Evolutionary conservation across 2,329 filamentous ascomycete genomes (phyloP), one percentile per base, ranked within the genome.

Genomic region (Microdochium nivale): DNA sequence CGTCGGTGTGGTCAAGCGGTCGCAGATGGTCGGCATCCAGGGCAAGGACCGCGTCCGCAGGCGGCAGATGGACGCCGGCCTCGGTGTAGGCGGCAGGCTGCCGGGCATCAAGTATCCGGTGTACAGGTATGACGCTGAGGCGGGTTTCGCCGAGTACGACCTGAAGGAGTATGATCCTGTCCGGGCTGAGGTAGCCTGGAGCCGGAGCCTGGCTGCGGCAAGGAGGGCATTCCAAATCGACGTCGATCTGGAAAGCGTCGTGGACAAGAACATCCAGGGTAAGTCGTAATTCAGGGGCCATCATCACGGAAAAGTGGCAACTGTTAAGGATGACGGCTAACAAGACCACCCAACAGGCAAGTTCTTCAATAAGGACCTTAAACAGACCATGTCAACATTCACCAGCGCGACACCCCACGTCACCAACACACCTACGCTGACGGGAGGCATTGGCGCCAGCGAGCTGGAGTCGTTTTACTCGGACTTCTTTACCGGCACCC

Each of bases 141-240:
- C 80, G 0, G 87, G 87, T 0, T 90, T 91, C 55, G 87, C 87
- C 0, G 86, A 90, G 65, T 75, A 77, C 21, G 81, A 88, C 52
- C 64, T 87, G 30, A 82, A 87, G 2, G 80, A 86, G 56, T 90
- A 82, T 58, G 78, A 89, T 56, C 71, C 76, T 10, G 71, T 87
- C 2, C 77, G 78, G 0, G 79, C 84, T 1, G 76, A 78, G n/a
- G 61, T 90, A 21, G 85, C 87, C 0, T 90, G 84, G 77, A 80
- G 76, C n/a, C 74, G 87, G 8, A 84, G 80, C 33, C 61, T 91
- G 52, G 72, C 72, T 1, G 67, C 74, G 1, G 71, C 88, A 33
- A 73, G 83, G 40, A 76, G 75, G 54, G 85, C 80, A 0, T 87
- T 90, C 60, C 78, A 81, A 0, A 79, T 78, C 0, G 74, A 76